Evolutionary conservation across 2,329 filamentous ascomycete species (phyloP), one percentile per base, ranked within the genome.

Genomic region (Chrysoporthe austroafricana): DNA sequence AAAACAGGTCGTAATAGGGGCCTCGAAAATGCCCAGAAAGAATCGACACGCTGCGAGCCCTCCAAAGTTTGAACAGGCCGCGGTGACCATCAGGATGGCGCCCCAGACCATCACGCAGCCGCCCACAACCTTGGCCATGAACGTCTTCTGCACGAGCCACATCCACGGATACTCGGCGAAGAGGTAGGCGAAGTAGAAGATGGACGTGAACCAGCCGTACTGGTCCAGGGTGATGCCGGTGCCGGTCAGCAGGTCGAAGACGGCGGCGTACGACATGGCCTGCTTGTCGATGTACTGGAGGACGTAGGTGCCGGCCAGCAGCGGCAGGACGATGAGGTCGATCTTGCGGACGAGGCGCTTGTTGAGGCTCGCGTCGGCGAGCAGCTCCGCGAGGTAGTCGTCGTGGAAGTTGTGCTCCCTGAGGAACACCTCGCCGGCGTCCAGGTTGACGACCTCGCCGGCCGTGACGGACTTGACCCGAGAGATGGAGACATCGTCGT

Each of bases 201-300:
- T 82, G 32, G 80, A 83, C 1, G 83, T 82, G n/a, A 86, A 79
- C 84, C 85, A 86, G 59, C 79, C 80, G 69, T 87, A 88, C 63
- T 86, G 76, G 1, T 77, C 76, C 16, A 77, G 73, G 1, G 75
- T 80, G 71, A 86, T 85, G 21, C 79, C 76, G 0, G 84, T 85
- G 32, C 80, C 80, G 14, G 76, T 74, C 69, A 86, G 83, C 0
- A 88, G 76, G 60, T 87, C 86, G 68, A 87, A 87, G 0, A 88
- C 83, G 1, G 85, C 84, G 0, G 82, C 80, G 72, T 87, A 87
- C 0, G 80, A 80, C 5, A 87, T 76, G 0, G 84, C 82, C 69
- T 84, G 81, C 75, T 88, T 88, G 74, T 87, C 85, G 71, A 86
- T 83, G 69, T 84, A 86, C 70, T 87, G 85, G 6, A 87, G 76